These are phyloP conservation scores for Moricandia moricandioides DNA, from an alignment of 345 rosid species.

Conservation along the genomic window DNA sequence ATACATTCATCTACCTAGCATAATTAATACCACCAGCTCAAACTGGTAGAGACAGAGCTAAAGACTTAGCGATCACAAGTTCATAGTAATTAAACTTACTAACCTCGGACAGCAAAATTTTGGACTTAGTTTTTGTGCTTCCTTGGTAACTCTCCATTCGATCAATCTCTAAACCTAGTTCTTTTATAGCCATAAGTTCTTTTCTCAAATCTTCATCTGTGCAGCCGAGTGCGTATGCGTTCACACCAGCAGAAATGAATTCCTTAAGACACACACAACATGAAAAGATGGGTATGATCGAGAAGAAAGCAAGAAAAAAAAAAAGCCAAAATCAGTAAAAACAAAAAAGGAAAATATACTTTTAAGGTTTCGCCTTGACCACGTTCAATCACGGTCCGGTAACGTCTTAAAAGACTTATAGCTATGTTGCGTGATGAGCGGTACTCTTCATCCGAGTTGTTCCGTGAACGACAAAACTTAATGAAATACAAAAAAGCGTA, in stretches of 20 bases:
- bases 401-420: constrained; percentile 73
- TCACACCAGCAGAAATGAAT: constrained; percentile 82
- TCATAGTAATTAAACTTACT: background rate
- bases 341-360: constrained; percentile 37
- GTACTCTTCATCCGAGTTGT: constrained; percentile 68
- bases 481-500: background rate
- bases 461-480: constrained; percentile 54
- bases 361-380: constrained; percentile 93
- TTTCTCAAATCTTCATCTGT: constrained; percentile 69
- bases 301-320: background rate
- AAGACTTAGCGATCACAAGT: background rate
- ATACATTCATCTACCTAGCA: constrained; percentile 76
- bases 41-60: background rate
- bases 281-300: background rate
- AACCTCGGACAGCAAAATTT: constrained; percentile 65
- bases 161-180: constrained; percentile 65
- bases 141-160: constrained; percentile 56
- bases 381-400: constrained; percentile 76
- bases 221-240: constrained; percentile 88
- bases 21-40: background rate
- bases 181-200: constrained; percentile 68
- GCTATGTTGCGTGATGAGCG: constrained; percentile 91
- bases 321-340: background rate
- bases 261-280: constrained; percentile 49
- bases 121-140: constrained; percentile 64